Percentiles rank a stretch among this genome's conserved stretches.
Conservation (phyloP, 306 rosid genomes). For the Acmispon strigosus region DNA sequence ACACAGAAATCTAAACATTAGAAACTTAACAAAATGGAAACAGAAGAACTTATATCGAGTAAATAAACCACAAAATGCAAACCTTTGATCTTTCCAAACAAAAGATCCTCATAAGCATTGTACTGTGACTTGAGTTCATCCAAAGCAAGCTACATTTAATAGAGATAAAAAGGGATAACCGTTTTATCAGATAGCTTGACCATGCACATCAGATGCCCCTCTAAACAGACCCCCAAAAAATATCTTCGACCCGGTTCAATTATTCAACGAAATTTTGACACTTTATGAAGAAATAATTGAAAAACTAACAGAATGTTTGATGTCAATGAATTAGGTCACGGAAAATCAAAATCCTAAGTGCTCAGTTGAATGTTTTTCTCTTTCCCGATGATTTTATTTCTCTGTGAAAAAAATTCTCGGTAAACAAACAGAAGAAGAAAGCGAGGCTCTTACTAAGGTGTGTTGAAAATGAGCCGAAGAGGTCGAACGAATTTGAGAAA, state of each 20-base stretch:
- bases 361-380: not conserved
- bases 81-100: conserved; percentile 80
- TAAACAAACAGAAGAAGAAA: not conserved
- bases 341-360: not conserved
- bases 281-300: not conserved
- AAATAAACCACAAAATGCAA: conserved; percentile 14
- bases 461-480: conserved; percentile 64
- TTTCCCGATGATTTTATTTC: not conserved
- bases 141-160: conserved; percentile 46
- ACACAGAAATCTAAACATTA: not conserved
- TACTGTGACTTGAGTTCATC: conserved; percentile 60
- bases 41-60: not conserved
- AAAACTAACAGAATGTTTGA: not conserved
- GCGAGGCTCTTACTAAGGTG: conserved; percentile 35
- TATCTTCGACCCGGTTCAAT: not conserved
- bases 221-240: not conserved
- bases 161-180: conserved; percentile 4
- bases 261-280: not conserved
- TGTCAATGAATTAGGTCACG: not conserved
- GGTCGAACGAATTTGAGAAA: conserved; percentile 68
- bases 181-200: not conserved
- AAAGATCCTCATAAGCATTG: conserved; percentile 47
- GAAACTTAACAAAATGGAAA: not conserved
- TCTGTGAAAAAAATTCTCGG: not conserved
- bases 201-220: not conserved